phyloP scores from a whole-genome alignment of 805 yeast genomes.

The Komagataella populi region DNA sequence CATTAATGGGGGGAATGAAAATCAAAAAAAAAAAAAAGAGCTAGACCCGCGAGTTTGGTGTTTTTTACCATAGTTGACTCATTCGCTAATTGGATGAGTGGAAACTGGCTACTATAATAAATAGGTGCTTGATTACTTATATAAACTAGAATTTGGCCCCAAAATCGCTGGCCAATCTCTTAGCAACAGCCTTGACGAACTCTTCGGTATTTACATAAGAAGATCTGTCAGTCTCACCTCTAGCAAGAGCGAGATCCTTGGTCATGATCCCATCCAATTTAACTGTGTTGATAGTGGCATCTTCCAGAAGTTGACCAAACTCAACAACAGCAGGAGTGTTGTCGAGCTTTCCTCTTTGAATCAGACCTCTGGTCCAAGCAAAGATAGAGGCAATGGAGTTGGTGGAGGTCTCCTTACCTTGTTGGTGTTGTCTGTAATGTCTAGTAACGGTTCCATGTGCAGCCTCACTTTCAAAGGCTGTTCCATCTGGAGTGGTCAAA shows the following conservation, averaged over 20 bases:
- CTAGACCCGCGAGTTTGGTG: not conserved
- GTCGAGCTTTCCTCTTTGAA: conserved; percentile 87
- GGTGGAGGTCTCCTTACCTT: conserved; percentile 94
- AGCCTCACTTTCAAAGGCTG: conserved; percentile 91
- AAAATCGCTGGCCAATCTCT: conserved; percentile 29
- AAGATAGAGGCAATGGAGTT: conserved; percentile 95
- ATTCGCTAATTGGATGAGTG: not conserved
- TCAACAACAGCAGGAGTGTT: conserved; percentile 70
- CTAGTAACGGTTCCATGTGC: conserved; percentile 99
- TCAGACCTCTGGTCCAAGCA: conserved; percentile 92
- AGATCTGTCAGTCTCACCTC: conserved; percentile 74
- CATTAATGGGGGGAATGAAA: not conserved
- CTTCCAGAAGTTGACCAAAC: conserved; percentile 70
- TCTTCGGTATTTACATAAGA: conserved; percentile 86
- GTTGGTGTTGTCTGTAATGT: conserved; percentile 91
- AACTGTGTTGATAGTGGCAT: conserved; percentile 80
- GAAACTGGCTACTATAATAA: not conserved
- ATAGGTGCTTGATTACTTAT: not conserved
- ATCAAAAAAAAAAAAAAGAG: not conserved
- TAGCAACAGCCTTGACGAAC: conserved; percentile 72
- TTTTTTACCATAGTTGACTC: not conserved
- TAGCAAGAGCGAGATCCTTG: conserved; percentile 85
- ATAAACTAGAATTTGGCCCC: not conserved
- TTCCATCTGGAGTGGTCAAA: conserved; percentile 93
- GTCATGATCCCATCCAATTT: conserved; percentile 82